Conservation (phyloP, 2,329 filamentous ascomycete species). For the Aspergillus pseudonomiae region DNA sequence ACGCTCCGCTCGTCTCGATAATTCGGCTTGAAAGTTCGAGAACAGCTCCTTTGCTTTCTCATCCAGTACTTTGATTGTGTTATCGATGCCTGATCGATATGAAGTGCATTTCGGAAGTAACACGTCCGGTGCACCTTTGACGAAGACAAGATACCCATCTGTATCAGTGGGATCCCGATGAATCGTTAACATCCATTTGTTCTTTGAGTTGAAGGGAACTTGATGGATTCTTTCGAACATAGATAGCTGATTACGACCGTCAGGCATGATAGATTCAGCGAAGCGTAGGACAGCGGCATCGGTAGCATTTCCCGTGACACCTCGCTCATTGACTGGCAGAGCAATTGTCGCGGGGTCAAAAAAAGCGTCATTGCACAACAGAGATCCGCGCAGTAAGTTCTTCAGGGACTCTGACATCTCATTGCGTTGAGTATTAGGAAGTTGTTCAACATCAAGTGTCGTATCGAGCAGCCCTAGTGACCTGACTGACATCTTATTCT, state of each 20-base stretch:
- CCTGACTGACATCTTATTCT: conserved; percentile 71
- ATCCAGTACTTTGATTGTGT: conserved; percentile 57
- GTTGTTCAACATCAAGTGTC: conserved; percentile 24
- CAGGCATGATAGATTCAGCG: conserved; percentile 64
- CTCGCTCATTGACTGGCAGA: conserved; percentile 62
- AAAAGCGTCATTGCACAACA: conserved; percentile 74
- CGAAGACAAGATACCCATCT: conserved; percentile 45
- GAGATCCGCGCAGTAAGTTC: conserved; percentile 64
- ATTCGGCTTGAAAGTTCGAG: conserved; percentile 65
- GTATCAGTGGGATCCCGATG: conserved; percentile 38
- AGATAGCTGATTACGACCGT: conserved; percentile 58
- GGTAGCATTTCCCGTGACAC: conserved; percentile 74
- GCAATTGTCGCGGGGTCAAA: conserved; percentile 69
- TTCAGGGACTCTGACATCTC: conserved; percentile 47
- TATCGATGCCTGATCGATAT: conserved; percentile 60
- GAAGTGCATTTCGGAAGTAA: conserved; percentile 66
- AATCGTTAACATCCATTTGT: conserved; percentile 77
- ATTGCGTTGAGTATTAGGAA: conserved; percentile 17
- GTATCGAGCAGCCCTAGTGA: conserved; percentile 32
- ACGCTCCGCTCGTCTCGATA: conserved; percentile 71
- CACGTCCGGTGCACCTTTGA: conserved; percentile 79
- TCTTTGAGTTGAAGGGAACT: conserved; percentile 79
- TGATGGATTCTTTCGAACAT: conserved; percentile 69
- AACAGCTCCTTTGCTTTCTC: conserved; percentile 51
- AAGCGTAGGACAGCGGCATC: conserved; percentile 75